A percentile compares a stretch with the other conserved stretches of the same genome.
These are phyloP conservation scores for Neospora caninum DNA, from an alignment of 169 alveolate species.

Conservation along the genomic window DNA sequence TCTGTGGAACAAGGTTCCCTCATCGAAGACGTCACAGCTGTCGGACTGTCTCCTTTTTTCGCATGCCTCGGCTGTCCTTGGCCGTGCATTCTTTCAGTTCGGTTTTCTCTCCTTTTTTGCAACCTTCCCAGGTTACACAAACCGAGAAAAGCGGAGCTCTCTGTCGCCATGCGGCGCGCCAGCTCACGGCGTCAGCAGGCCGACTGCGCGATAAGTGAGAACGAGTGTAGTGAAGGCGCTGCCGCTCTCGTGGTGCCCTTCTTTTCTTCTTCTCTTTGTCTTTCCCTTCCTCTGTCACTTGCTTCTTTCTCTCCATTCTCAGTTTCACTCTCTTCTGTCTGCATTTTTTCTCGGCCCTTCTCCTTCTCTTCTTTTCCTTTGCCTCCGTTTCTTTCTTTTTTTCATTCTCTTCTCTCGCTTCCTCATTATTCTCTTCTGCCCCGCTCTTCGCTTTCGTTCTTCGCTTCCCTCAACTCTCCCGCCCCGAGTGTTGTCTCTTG, in stretches of 20 bases:
- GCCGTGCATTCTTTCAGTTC: not conserved
- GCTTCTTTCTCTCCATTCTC: not conserved
- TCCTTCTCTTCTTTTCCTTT: not conserved
- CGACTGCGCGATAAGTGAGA: not conserved
- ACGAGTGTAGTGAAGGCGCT: not conserved
- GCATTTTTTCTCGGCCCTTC: no score
- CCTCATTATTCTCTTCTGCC: not conserved
- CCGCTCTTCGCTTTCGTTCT: not conserved
- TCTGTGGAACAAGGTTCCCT: no score
- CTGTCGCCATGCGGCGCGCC: constrained; percentile 19
- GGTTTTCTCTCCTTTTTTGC: no score
- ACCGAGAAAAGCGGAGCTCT: not conserved
- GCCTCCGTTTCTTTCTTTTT: no score
- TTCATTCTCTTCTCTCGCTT: not conserved
- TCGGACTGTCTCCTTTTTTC: no score
- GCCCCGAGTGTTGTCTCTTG: no score
- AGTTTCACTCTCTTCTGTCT: no score
- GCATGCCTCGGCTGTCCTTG: no score
- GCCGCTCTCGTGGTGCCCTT: not conserved
- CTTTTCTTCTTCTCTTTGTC: not conserved
- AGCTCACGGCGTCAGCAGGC: not conserved
- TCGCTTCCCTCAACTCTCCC: no score
- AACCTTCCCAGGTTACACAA: not conserved
- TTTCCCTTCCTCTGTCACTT: not conserved
- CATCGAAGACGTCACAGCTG: no score